Evolutionary conservation across 208 protist genomes (phyloP), one percentile per base, ranked within the genome.

Genomic region (Phytomonas francai): DNA sequence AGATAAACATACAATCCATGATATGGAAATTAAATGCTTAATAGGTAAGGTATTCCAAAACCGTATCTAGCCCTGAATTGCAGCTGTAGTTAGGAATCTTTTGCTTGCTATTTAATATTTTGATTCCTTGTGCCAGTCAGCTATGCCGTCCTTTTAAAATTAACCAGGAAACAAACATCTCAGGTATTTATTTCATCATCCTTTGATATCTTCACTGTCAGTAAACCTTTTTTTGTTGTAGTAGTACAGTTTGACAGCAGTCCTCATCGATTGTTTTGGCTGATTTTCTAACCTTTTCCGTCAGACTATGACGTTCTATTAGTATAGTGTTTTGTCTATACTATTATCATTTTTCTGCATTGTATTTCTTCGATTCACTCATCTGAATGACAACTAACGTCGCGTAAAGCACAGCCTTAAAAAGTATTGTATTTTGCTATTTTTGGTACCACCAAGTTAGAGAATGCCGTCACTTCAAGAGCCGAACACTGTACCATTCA

Each of bases 401-500:
- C 45, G 25, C 16, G 19, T 54, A 22, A 54, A 22, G 45, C 45
- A 25, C 45, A 54, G 25, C 3, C 45, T 0, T 25, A 9, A 25
- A 19, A 54, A 54, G 45, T 0, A 25, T 25, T 54, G 19, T 54
- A 54, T 54, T 54, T 22, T 54, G 45, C 45, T 54, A 54, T 54
- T 54, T 25, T 9, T 9, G 45, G 16, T 54, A 54, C 25, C 22
- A 12, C 45, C 25, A 5, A 25, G 6, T 54, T 19, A 22, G 45
- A 25, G 45, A 4, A 54, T 54, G 45, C 45, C 45, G 25, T 5
- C 19, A 19, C 45, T 6, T 54, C 19, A 54, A 54, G 19, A 0
- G 25, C 19, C 19, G 16, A 6, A 54, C 11, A 22, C 6, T 80
- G 74, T 56, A 33, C 49, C 0, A 73, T 77, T 67, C 68, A 82